Evolutionary conservation across 805 yeast genomes (phyloP).

Genomic region (Ogataea populi-albae): DNA sequence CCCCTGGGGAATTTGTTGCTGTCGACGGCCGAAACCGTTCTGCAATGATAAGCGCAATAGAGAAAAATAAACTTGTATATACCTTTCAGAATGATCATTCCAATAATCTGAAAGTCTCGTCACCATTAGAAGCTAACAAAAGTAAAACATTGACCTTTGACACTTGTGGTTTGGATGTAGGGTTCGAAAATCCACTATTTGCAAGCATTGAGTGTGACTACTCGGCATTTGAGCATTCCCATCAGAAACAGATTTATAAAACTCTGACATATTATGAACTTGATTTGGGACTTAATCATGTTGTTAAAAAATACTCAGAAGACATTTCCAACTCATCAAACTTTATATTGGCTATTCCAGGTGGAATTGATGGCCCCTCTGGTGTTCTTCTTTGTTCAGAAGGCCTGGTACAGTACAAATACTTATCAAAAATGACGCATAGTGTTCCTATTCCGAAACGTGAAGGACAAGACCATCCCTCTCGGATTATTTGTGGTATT

Average conservation of each 20-base stretch:
- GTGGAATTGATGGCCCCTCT: slow-evolving; percentile 64
- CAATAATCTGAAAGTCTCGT: slow-evolving; percentile 49
- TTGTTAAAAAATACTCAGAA: slow-evolving; percentile 51
- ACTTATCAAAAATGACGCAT: slow-evolving; percentile 33
- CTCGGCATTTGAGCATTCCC: slow-evolving; percentile 28
- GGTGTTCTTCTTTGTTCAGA: slow-evolving; percentile 68
- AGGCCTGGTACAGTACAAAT: slow-evolving; percentile 51
- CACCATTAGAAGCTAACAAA: slow-evolving; percentile 71
- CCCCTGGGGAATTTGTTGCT: slow-evolving; percentile 72
- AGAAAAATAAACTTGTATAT: slow-evolving; percentile 69
- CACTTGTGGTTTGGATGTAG: slow-evolving; percentile 65
- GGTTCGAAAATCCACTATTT: slow-evolving; percentile 80
- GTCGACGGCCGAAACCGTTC: slow-evolving; percentile 75
- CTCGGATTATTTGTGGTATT: slow-evolving; percentile 51
- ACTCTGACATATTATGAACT: slow-evolving; percentile 69
- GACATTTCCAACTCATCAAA: slow-evolving; percentile 41
- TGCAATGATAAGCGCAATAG: slow-evolving; percentile 66
- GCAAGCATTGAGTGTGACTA: slow-evolving; percentile 72
- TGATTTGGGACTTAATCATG: slow-evolving; percentile 81
- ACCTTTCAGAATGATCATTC: slow-evolving; percentile 51
- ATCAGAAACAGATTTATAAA: slow-evolving; percentile 18
- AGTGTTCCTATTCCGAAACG: slow-evolving; percentile 58
- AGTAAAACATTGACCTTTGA: slow-evolving; percentile 50
- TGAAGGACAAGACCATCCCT: slow-evolving; percentile 19
- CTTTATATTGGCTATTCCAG: slow-evolving; percentile 66